Evolutionary conservation across 352 stramenopile genomes (phyloP).

Genomic region (Elongisporangium undulatum): DNA sequence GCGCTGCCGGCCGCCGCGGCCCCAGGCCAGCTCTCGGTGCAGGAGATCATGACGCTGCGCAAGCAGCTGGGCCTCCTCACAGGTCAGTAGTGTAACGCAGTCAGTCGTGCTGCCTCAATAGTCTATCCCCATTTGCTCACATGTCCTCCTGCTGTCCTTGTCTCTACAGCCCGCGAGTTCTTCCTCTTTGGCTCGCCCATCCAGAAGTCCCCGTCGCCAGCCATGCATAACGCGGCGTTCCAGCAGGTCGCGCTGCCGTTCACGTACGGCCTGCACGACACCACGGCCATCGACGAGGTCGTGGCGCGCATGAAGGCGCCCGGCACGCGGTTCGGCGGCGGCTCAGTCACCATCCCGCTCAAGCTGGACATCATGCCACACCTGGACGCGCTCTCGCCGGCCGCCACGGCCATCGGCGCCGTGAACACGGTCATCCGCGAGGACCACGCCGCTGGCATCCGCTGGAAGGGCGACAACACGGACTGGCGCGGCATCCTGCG

Average conservation of each 20-base stretch:
- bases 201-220: conserved; percentile 92
- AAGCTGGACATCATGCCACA: conserved; percentile 95
- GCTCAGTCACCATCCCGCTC: conserved; percentile 97
- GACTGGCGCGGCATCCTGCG: conserved; percentile 98
- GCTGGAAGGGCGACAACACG: conserved; percentile 95
- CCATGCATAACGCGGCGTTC: conserved; percentile 97
- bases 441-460: conserved; percentile 33
- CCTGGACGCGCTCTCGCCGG: conserved; percentile 90
- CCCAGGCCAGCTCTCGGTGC: conserved; percentile 94
- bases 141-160: conserved; percentile 5
- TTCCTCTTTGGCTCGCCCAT: conserved; percentile 97
- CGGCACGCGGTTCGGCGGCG: conserved; percentile 86
- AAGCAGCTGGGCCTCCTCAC: conserved; percentile 74
- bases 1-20: conserved; percentile 91
- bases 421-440: conserved; percentile 96
- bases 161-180: conserved; percentile 74
- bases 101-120: conserved; percentile 3
- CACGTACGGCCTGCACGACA: conserved; percentile 87
- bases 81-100: conserved; percentile 62
- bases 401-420: conserved; percentile 95
- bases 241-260: conserved; percentile 81
- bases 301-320: conserved; percentile 34
- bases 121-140: conserved; percentile 5
- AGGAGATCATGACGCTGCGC: conserved; percentile 90
- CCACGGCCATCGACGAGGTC: conserved; percentile 36